These are phyloP conservation scores for Plectranthus barbatus DNA, from an alignment of 257 asterid genomes.

Conservation along the genomic window DNA sequence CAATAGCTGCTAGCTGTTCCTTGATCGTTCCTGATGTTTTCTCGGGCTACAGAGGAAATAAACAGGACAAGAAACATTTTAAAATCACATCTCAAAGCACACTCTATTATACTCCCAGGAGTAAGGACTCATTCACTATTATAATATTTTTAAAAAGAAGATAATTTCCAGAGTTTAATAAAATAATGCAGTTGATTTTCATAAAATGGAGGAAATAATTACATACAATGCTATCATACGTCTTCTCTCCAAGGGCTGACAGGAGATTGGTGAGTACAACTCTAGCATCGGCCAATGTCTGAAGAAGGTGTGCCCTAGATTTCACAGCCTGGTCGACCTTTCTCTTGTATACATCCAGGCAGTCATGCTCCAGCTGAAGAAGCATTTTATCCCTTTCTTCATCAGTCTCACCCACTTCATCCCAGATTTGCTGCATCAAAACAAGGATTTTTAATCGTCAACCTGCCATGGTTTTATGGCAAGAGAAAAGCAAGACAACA, in stretches of 20 bases:
- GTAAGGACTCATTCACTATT: neutral
- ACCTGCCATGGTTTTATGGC: neutral
- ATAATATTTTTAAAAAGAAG: neutral
- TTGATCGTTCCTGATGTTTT: slow-evolving; percentile 91
- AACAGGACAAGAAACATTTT: neutral
- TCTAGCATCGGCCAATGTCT: slow-evolving; percentile 82
- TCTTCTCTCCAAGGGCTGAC: slow-evolving; percentile 81
- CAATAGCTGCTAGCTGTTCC: slow-evolving; percentile 89
- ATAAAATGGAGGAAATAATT: neutral
- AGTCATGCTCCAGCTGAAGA: slow-evolving; percentile 85
- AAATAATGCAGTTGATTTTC: slow-evolving; percentile 2
- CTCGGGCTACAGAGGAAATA: slow-evolving; percentile 59
- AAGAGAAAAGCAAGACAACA: slow-evolving; percentile 2
- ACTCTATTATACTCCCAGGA: neutral
- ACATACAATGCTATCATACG: slow-evolving; percentile 69
- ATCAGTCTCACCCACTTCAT: slow-evolving; percentile 88
- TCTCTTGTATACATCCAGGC: slow-evolving; percentile 87
- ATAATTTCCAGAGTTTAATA: neutral
- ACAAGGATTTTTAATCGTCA: slow-evolving; percentile 8
- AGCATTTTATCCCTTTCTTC: slow-evolving; percentile 84
- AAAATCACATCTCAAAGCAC: neutral
- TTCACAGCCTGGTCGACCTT: slow-evolving; percentile 89
- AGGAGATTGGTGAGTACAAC: slow-evolving; percentile 80
- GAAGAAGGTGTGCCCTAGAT: slow-evolving; percentile 77
- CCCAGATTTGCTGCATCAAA: slow-evolving; percentile 80